phyloP scores from a whole-genome alignment of 352 stramenopile genomes.

The Globisporangium spinosum region DNA sequence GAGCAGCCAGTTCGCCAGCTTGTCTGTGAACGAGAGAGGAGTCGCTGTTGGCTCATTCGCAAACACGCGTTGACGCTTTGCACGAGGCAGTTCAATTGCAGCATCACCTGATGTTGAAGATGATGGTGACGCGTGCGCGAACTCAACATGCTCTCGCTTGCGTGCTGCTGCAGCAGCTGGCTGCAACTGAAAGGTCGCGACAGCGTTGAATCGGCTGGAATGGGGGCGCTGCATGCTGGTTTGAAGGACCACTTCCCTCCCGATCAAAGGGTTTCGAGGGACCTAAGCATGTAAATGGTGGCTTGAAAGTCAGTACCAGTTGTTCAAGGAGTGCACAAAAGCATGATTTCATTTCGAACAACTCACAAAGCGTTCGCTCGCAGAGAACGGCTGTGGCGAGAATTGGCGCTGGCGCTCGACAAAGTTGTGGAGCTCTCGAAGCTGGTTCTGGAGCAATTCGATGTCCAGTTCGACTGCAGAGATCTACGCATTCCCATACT shows the following conservation, averaged over 20 bases:
- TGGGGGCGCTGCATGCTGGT: conserved; percentile 17
- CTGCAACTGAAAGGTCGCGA: conserved; percentile 31
- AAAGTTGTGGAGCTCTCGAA: conserved; percentile 54
- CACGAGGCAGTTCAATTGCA: conserved; percentile 18
- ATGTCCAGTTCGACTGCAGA: conserved; percentile 47
- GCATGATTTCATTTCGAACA: background rate
- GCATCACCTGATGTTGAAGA: conserved; percentile 19
- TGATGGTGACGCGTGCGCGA: conserved; percentile 18
- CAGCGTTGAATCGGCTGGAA: conserved; percentile 38
- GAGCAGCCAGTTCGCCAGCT: conserved; percentile 59
- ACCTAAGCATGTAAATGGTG: conserved; percentile 5
- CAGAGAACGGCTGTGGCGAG: conserved; percentile 14
- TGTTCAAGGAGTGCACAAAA: background rate
- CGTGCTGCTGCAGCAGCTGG: conserved; percentile 11
- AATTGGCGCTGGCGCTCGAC: conserved; percentile 42
- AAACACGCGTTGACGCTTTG: conserved; percentile 43
- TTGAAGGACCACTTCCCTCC: conserved; percentile 36
- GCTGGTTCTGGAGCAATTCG: conserved; percentile 59
- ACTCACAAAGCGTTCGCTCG: conserved; percentile 8
- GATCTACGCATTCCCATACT: conserved; percentile 28
- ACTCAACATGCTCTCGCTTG: conserved; percentile 37
- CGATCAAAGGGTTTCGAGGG: conserved; percentile 32
- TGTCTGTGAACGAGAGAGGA: conserved; percentile 42
- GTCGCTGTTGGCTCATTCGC: conserved; percentile 29
- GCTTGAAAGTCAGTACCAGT: background rate